These are phyloP conservation scores for Sordaria brevicollis DNA, from an alignment of 495 filamentous ascomycete species.

Conservation along the genomic window DNA sequence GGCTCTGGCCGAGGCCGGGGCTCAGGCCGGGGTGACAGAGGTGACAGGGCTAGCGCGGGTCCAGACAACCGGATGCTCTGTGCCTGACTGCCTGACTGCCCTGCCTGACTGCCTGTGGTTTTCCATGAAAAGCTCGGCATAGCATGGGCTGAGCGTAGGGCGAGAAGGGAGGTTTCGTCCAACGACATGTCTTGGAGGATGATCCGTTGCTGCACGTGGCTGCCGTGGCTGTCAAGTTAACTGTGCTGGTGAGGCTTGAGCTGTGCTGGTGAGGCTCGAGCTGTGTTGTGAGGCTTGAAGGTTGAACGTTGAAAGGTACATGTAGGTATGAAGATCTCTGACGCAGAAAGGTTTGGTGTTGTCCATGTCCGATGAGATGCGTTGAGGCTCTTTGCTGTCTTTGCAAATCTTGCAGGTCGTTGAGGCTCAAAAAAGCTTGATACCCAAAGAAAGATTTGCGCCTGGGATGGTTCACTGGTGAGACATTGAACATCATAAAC, in stretches of 20 bases:
- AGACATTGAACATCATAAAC: neutral
- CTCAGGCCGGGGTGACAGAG: neutral
- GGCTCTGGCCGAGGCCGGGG: neutral
- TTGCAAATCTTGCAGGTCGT: neutral
- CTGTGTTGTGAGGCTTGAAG: neutral
- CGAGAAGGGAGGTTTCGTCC: neutral
- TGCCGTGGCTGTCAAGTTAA: too few relatives aligned
- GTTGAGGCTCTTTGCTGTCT: neutral
- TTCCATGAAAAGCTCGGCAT: too few relatives aligned
- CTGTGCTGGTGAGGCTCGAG: neutral
- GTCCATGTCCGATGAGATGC: neutral
- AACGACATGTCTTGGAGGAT: neutral
- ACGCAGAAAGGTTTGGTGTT: neutral
- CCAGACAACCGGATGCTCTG: neutral
- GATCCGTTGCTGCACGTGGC: neutral
- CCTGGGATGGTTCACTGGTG: neutral
- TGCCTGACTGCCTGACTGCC: too few relatives aligned
- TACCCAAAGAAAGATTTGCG: neutral
- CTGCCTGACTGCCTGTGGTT: too few relatives aligned
- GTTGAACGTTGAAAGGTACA: too few relatives aligned
- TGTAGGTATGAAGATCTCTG: neutral
- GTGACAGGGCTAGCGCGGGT: neutral
- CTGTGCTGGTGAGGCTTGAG: neutral
- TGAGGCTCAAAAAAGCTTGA: neutral
- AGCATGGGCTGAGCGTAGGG: neutral